phyloP scores from a whole-genome alignment of 306 rosid species.

The Prinsepia uniflora region DNA sequence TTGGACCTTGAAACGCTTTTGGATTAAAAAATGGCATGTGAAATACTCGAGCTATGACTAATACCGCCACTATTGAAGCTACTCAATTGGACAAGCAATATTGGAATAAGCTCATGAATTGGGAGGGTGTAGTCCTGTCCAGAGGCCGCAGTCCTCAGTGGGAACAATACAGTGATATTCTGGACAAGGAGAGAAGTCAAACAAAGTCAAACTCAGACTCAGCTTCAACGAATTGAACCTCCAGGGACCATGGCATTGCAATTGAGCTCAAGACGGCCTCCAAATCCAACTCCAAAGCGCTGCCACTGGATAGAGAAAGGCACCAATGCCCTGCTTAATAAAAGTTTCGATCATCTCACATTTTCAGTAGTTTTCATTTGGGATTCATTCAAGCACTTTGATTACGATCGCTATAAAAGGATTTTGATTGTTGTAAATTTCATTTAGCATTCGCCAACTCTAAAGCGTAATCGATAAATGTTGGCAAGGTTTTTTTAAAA shows the following conservation, averaged over 20 bases:
- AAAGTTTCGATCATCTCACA: constrained; percentile 16
- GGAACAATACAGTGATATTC: constrained; percentile 31
- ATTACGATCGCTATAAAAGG: too few species aligned
- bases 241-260: constrained; percentile 38
- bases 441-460: too few species aligned
- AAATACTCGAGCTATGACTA: too few species aligned
- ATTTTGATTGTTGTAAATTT: too few species aligned
- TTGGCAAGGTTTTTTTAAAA: too few species aligned
- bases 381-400: too few species aligned
- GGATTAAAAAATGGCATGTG: constrained; percentile 45
- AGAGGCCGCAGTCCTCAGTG: not conserved
- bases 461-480: too few species aligned
- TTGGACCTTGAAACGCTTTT: constrained; percentile 7
- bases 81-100: too few species aligned
- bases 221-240: constrained; percentile 44
- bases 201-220: too few species aligned
- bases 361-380: too few species aligned
- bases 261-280: constrained; percentile 47
- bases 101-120: constrained; percentile 48
- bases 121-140: too few species aligned
- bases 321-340: constrained; percentile 43
- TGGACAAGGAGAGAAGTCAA: constrained; percentile 29
- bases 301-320: constrained; percentile 54
- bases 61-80: constrained; percentile 56
- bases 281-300: constrained; percentile 49